Conservation (phyloP, 2,329 filamentous ascomycete species). For the Chalaropsis thielavioides region DNA sequence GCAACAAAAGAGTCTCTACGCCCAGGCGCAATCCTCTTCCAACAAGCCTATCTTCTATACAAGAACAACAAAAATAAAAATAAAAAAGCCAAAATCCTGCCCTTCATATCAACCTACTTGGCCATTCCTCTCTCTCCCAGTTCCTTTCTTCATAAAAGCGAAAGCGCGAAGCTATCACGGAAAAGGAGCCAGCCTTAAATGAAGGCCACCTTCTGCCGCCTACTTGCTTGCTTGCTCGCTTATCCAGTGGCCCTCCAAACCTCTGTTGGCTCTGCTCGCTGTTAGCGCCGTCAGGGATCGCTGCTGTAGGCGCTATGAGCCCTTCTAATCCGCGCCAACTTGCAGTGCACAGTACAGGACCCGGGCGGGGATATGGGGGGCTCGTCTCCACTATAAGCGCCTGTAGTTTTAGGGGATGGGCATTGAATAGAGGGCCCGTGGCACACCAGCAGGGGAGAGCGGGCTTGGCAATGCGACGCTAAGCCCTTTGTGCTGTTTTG, state of each 20-base stretch:
- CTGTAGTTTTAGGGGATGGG: neutral
- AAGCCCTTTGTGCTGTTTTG: neutral
- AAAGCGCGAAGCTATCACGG: slow-evolving; percentile 2
- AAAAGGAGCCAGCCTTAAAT: neutral
- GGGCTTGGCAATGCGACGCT: neutral
- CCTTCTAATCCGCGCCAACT: too few relatives aligned
- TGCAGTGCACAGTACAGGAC: neutral
- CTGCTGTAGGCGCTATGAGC: too few relatives aligned
- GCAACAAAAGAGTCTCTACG: too few relatives aligned
- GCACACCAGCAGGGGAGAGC: neutral
- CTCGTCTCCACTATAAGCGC: neutral
- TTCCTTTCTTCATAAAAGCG: neutral
- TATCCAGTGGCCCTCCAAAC: neutral
- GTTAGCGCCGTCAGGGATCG: too few relatives aligned
- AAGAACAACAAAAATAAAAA: too few relatives aligned
- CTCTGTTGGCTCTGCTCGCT: neutral
- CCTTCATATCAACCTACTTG: too few relatives aligned
- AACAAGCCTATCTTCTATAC: too few relatives aligned
- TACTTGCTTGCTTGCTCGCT: neutral
- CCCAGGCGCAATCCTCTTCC: too few relatives aligned
- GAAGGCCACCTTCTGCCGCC: neutral
- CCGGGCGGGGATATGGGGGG: too few relatives aligned
- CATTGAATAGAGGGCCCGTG: neutral
- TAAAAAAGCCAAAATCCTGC: too few relatives aligned
- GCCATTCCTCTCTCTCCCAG: too few relatives aligned